Conservation (phyloP, 345 rosid genomes). For the Theobroma cacao region DNA sequence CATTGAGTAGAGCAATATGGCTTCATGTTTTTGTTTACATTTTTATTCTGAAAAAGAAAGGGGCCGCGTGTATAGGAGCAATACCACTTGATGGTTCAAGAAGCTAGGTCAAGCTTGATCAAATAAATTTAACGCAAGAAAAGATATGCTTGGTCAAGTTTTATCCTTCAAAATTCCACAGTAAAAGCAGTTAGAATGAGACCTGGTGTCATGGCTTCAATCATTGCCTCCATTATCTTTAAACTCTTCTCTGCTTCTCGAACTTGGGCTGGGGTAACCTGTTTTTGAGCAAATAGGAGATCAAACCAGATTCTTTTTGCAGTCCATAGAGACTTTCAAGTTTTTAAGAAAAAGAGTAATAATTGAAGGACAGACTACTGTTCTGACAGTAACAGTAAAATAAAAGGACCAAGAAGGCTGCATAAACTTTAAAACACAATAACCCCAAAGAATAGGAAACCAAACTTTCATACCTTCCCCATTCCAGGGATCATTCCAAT, state of each 20-base stretch:
- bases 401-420: not conserved
- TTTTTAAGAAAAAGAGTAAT: not conserved
- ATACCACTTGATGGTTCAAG: not conserved
- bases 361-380: not conserved
- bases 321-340: not conserved
- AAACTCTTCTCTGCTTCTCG: conserved; percentile 95
- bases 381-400: not conserved
- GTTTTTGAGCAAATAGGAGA: conserved; percentile 17
- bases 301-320: not conserved
- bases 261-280: conserved; percentile 90
- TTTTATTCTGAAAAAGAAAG: not conserved
- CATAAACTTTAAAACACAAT: not conserved
- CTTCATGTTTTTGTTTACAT: not conserved
- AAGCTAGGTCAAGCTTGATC: not conserved
- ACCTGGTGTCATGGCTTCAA: conserved; percentile 98
- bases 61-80: not conserved
- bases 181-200: conserved; percentile 11
- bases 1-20: not conserved
- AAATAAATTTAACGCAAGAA: not conserved
- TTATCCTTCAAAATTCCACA: not conserved
- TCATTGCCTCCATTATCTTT: conserved; percentile 80
- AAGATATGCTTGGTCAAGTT: not conserved
- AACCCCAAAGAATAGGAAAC: conserved; percentile 3
- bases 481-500: conserved; percentile 98
- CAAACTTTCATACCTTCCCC: conserved; percentile 61